Evolutionary conservation across 352 stramenopile species (phyloP).

Genomic region (Elongisporangium prolatum): DNA sequence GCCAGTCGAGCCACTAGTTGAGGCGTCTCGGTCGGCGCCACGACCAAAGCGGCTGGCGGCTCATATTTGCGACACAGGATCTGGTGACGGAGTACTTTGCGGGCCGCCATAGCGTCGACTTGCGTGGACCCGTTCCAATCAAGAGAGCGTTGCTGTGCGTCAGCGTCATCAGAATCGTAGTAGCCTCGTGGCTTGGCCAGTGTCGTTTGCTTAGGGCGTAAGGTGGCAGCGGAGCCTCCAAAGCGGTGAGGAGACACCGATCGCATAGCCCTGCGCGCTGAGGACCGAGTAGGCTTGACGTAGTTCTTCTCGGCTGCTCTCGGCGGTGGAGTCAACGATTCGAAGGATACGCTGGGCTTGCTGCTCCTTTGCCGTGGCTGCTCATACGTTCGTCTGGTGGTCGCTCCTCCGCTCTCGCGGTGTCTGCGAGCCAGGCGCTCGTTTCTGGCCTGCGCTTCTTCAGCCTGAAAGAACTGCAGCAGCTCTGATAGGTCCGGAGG

Average conservation of each 20-base stretch:
- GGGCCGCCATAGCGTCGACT: slow-evolving; percentile 12
- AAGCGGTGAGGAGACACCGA: not conserved
- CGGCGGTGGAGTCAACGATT: not conserved
- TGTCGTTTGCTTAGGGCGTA: not conserved
- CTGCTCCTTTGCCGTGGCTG: not conserved
- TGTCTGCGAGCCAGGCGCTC: not conserved
- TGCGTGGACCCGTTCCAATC: slow-evolving; percentile 59
- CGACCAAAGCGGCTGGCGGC: slow-evolving; percentile 30
- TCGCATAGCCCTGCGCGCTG: not conserved
- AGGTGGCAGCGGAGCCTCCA: not conserved
- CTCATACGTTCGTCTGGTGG: not conserved
- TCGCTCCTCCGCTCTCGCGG: not conserved
- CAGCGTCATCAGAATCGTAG: not conserved
- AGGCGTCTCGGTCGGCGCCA: slow-evolving; percentile 24
- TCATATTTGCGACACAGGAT: slow-evolving; percentile 51
- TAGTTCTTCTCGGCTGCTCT: not conserved
- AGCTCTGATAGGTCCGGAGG: slow-evolving; percentile 42
- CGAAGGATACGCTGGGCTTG: not conserved
- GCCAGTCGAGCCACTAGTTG: slow-evolving; percentile 37
- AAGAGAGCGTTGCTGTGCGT: not conserved
- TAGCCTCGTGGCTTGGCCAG: not conserved
- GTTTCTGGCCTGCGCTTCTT: slow-evolving; percentile 7
- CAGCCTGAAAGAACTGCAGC: slow-evolving; percentile 37
- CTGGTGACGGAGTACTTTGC: slow-evolving; percentile 50
- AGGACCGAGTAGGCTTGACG: not conserved